Base-by-base conservation (phyloP, 768 basidiomycete genomes). In the Chalciporus chontae region DNA sequence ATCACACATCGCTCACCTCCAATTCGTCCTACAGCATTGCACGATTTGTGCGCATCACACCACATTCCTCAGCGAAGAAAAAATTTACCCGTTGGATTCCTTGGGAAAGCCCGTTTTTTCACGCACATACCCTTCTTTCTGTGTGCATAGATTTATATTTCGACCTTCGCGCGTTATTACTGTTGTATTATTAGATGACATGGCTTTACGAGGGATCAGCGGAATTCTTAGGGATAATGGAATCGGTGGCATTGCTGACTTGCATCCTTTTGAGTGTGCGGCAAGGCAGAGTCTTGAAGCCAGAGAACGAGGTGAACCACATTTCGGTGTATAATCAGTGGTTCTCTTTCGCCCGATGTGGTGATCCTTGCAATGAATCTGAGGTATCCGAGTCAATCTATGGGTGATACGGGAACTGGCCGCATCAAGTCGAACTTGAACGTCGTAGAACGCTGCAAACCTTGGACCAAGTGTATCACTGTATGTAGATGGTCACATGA, bases 401-500 rank as follows among this genome's bases (percentile, higher is more conserved):
- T 26, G 26, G 7, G 26, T 26, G 26, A 5, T 26, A 7, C 26
- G 26, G 8, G 21, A 2, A 21, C 21, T 21, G 21, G 21, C 21
- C 4, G 21, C 21, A 21, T 21, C 21, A 21, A 21, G 21, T 21
- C 21, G 21, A n/a, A n/a, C n/a, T n/a, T n/a, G n/a, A n/a, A n/a
- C n/a, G n/a, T n/a, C n/a, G n/a, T n/a, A n/a, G n/a, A n/a, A n/a
- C n/a, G n/a, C n/a, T n/a, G n/a, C n/a, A n/a, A n/a, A n/a, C n/a
- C n/a, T n/a, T 21, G 21, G 21, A 13, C 31, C 14, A 32, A 32
- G 32, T 11, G n/a, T n/a, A n/a, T 13, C 8, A 32, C 27, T 21
- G 27, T 23, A 42, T 23, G 31, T 40, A 47, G 18, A 37, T 14
- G 53, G 17, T 61, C 64, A 66, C 64, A 52, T 66, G 64, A 65